These are phyloP conservation scores for Fraxinus excelsior DNA, from an alignment of 257 asterid species.

Conservation along the genomic window DNA sequence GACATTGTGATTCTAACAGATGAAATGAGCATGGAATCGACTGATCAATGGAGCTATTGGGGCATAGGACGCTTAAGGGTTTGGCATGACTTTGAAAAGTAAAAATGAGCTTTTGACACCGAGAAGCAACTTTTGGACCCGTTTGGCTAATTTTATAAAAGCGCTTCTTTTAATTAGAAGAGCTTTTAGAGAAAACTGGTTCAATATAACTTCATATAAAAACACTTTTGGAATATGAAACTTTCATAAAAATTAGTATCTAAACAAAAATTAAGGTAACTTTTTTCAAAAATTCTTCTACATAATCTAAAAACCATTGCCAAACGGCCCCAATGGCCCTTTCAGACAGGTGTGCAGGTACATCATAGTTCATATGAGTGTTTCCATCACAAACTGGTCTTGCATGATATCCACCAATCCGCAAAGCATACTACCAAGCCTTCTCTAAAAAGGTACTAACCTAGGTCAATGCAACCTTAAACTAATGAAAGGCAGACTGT, in stretches of 20 bases:
- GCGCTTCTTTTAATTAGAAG: too few species aligned
- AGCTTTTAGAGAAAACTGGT: too few species aligned
- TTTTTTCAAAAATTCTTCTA: too few species aligned
- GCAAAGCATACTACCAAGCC: not conserved
- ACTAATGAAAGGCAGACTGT: not conserved
- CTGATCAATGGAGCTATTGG: not conserved
- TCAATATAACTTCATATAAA: too few species aligned
- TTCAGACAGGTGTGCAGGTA: not conserved
- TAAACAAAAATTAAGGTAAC: too few species aligned
- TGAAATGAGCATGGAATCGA: not conserved
- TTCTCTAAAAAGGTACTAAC: not conserved
- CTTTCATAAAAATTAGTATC: too few species aligned
- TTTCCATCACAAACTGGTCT: slow-evolving; percentile 1
- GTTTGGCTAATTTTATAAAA: too few species aligned
- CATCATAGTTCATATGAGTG: not conserved
- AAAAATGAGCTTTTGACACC: too few species aligned
- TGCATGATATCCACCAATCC: not conserved
- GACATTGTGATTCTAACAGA: not conserved
- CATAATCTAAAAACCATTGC: too few species aligned
- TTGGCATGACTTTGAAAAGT: too few species aligned
- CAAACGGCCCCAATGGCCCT: not conserved
- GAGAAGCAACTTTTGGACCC: too few species aligned
- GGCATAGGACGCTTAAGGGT: not conserved
- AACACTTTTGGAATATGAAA: too few species aligned
- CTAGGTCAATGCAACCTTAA: not conserved